Evolutionary conservation across 2,329 filamentous ascomycete species (phyloP), one percentile per base, ranked within the genome.

Genomic region (Epichloe coenophiala): DNA sequence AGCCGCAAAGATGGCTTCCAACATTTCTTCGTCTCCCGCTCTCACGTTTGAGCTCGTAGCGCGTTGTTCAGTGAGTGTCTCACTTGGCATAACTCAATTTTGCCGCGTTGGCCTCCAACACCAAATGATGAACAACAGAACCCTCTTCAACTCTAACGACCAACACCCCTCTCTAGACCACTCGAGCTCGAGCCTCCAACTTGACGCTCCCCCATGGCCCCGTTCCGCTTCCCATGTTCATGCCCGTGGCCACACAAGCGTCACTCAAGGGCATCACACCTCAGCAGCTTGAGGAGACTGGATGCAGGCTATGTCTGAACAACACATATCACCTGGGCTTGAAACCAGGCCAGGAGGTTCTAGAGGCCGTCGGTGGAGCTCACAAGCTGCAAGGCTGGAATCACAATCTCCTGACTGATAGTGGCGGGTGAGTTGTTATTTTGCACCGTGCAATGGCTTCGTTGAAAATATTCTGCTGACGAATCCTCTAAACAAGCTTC

Each of bases 271-370:
- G 93, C 42, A 71, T 98, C 51, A 97, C 93, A 0, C 89, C 91
- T 1, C 84, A 91, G 57, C 93, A 98, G 63, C 75, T 98, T 2
- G 90, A 93, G 60, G 83, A 88, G 49, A 94, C 90, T 0, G 82
- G 87, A 42, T 98, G 94, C 62, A 81, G 86, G 52, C 71, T 98
- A 41, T 98, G 93, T 66, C 72, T 98, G 56, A 98, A 98, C 71
- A 98, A 98, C 69, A 98, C 93, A 12, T 98, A 98, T 63, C 93
- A 98, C 65, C 73, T 98, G 54, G 93, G 93, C 9, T 72, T 98
- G 50, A 97, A 95, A 68, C 93, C 93, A 1, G 94, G 93, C 1
- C 90, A 97, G 65, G 84, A 87, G 38, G 86, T 90, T 5, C 75
- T 98, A 19, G 88, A 95, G 59, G 78, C 83, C 2, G 76, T 97